phyloP scores from a whole-genome alignment of 306 rosid species.

The Leucaena leucocephala region DNA sequence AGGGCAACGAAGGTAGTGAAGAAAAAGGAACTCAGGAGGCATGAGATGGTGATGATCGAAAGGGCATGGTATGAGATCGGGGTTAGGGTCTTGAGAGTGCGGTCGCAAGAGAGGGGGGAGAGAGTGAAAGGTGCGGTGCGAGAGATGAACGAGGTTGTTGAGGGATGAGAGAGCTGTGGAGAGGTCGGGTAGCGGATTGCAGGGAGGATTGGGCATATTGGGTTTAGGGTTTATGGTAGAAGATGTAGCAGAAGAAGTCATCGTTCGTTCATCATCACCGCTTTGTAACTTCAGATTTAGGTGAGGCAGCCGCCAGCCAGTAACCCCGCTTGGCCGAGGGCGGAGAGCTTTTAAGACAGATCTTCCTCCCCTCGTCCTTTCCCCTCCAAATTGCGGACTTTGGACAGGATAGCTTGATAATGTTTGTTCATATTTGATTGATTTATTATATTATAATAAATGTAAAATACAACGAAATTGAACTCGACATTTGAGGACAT shows the following conservation, averaged over 20 bases:
- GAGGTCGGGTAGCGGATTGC: conserved; percentile 27
- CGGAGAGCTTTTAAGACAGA: too few relatives aligned
- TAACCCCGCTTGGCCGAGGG: too few relatives aligned
- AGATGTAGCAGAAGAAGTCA: conserved; percentile 36
- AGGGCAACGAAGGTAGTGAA: conserved; percentile 66
- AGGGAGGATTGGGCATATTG: background rate
- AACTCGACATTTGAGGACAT: too few relatives aligned
- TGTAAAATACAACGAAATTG: too few relatives aligned
- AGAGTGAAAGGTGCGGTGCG: conserved; percentile 42
- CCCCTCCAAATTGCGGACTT: too few relatives aligned
- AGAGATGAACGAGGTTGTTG: conserved; percentile 43
- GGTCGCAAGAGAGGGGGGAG: conserved; percentile 46
- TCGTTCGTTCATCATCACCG: conserved; percentile 29
- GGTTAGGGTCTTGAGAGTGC: conserved; percentile 29
- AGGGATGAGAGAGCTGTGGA: conserved; percentile 58
- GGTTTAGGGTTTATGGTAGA: conserved; percentile 40
- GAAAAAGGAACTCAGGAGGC: conserved; percentile 61
- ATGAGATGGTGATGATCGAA: conserved; percentile 62
- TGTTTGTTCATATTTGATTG: too few relatives aligned
- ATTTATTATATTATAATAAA: too few relatives aligned
- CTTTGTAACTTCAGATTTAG: conserved; percentile 15
- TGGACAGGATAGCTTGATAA: too few relatives aligned
- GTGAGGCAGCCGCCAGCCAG: too few relatives aligned
- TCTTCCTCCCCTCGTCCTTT: too few relatives aligned
- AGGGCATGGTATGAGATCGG: conserved; percentile 50